A percentile compares a stretch with the other conserved stretches of the same genome.
Conservation (phyloP, 805 yeast genomes). For the Candida odintsovae region DNA sequence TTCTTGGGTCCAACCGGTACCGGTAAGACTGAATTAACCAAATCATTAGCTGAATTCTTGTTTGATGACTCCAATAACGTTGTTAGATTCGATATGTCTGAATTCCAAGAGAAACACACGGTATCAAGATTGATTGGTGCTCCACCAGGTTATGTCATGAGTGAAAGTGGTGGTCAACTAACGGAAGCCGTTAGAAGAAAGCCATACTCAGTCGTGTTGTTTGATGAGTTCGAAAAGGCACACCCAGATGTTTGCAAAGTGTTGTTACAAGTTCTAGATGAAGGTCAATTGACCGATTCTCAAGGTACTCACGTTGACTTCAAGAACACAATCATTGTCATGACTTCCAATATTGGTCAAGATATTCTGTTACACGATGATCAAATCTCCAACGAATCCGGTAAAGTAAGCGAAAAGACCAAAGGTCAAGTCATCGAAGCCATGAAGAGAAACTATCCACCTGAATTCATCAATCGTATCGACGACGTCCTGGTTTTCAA, state of each 20-base stretch:
- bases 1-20: conserved; percentile 98
- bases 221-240: conserved; percentile 96
- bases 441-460: conserved; percentile 75
- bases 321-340: conserved; percentile 88
- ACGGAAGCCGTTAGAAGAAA: conserved; percentile 95
- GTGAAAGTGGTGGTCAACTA: conserved; percentile 88
- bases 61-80: conserved; percentile 87
- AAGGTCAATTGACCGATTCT: conserved; percentile 90
- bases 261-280: conserved; percentile 87
- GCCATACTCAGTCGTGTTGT: conserved; percentile 87
- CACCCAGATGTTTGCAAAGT: conserved; percentile 93
- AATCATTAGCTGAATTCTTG: conserved; percentile 84
- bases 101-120: conserved; percentile 91
- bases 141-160: conserved; percentile 97
- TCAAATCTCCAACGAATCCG: conserved; percentile 43
- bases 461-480: conserved; percentile 90
- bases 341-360: conserved; percentile 97
- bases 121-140: conserved; percentile 92
- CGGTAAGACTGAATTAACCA: conserved; percentile 94
- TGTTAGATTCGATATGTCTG: conserved; percentile 95
- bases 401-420: conserved; percentile 47
- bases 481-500: conserved; percentile 94
- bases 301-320: conserved; percentile 94
- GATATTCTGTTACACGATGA: conserved; percentile 71
- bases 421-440: conserved; percentile 58